These are phyloP conservation scores for Ustilago nuda DNA, from an alignment of 1,284 basidiomycete species.

Conservation along the genomic window DNA sequence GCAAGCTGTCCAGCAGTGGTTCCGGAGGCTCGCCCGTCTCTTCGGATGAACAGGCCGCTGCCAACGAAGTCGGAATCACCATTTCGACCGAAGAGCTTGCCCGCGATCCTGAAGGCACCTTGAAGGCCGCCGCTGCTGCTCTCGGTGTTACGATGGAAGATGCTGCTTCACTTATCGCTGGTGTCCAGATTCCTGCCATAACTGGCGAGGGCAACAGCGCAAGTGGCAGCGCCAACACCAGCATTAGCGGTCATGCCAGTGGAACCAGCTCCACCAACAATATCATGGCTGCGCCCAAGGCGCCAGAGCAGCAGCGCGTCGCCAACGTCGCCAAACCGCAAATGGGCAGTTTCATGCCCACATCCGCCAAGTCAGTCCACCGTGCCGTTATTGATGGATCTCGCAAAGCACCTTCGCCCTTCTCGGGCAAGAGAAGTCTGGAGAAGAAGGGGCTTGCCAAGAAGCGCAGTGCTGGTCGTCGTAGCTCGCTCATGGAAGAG, in stretches of 20 bases:
- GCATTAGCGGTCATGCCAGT: constrained; percentile 22
- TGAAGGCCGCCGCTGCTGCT: constrained; percentile 48
- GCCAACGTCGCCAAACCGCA: constrained; percentile 47
- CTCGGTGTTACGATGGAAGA: constrained; percentile 50
- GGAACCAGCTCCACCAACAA: constrained; percentile 13
- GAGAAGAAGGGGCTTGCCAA: constrained; percentile 58
- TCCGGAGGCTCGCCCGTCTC: constrained; percentile 31
- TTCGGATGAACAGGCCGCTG: constrained; percentile 29
- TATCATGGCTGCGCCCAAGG: constrained; percentile 30
- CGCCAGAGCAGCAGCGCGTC: constrained; percentile 42
- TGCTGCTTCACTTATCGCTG: constrained; percentile 48
- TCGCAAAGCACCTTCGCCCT: constrained; percentile 64
- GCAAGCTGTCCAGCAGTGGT: constrained; percentile 23
- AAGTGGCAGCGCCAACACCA: constrained; percentile 17
- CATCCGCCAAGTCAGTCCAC: constrained; percentile 62
- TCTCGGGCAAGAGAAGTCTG: constrained; percentile 51
- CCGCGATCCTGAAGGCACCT: constrained; percentile 52
- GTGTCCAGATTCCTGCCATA: constrained; percentile 38
- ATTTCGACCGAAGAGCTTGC: constrained; percentile 57
- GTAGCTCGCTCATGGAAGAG: constrained; percentile 39
- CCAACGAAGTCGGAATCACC: constrained; percentile 52
- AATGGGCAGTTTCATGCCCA: constrained; percentile 66
- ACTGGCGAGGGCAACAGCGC: constrained; percentile 2
- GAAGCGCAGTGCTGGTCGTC: constrained; percentile 46
- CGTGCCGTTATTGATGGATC: constrained; percentile 68